phyloP scores from a whole-genome alignment of 2,329 filamentous ascomycete genomes.

The Catunica adiposa region DNA sequence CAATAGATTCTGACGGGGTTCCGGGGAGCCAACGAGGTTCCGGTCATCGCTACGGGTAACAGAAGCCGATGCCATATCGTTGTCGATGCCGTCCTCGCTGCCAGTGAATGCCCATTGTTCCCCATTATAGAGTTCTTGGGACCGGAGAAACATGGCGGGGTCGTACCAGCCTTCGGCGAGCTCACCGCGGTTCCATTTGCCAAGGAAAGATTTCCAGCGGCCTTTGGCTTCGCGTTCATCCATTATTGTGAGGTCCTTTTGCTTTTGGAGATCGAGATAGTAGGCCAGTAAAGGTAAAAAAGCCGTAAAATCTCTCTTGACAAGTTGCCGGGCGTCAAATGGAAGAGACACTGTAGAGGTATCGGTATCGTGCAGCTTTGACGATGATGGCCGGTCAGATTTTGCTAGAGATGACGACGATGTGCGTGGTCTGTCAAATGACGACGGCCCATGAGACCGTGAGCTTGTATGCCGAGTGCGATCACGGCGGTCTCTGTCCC shows the following conservation, averaged over 20 bases:
- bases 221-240: conserved; percentile 61
- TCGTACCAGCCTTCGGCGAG: conserved; percentile 90
- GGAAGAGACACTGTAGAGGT: conserved; percentile 33
- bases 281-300: conserved; percentile 62
- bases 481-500: neutral
- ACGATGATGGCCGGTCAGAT: neutral
- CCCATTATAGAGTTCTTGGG: conserved; percentile 11
- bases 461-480: no score
- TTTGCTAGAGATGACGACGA: neutral
- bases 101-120: conserved; percentile 5
- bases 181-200: conserved; percentile 82
- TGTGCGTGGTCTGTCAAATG: neutral
- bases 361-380: neutral
- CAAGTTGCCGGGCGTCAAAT: conserved; percentile 46
- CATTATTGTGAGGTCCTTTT: conserved; percentile 49
- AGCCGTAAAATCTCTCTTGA: conserved; percentile 47
- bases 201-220: conserved; percentile 83
- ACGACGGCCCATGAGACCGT: neutral
- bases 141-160: conserved; percentile 42
- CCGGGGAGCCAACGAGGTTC: neutral
- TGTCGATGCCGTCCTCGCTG: neutral
- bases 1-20: no score
- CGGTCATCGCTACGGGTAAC: neutral
- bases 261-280: conserved; percentile 81
- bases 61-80: neutral